Conservation (phyloP, 2,329 filamentous ascomycete genomes). For the Monosporascus sp. region DNA sequence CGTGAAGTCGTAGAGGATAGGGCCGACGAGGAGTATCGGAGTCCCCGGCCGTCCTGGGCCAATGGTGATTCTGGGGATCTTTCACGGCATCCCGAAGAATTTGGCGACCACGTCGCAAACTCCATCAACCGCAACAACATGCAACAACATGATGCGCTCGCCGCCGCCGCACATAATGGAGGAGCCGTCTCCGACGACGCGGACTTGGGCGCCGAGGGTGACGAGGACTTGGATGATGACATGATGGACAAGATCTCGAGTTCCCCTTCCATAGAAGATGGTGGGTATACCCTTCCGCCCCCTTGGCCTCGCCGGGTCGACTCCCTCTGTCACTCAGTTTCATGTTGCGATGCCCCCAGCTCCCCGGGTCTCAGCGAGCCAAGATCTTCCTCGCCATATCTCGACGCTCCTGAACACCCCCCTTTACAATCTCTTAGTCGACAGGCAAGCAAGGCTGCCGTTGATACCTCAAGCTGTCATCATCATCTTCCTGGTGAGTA, state of each 20-base stretch:
- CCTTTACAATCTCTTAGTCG: constrained; percentile 20
- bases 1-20: constrained; percentile 74
- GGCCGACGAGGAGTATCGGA: constrained; percentile 64
- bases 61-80: constrained; percentile 36
- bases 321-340: constrained; percentile 32
- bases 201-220: constrained; percentile 63
- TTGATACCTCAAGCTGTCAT: constrained; percentile 27
- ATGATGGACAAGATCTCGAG: constrained; percentile 99
- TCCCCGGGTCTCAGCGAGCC: constrained; percentile 27
- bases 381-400: constrained; percentile 39
- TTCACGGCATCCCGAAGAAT: constrained; percentile 42
- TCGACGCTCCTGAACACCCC: constrained; percentile 30
- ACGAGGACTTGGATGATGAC: constrained; percentile 79
- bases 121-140: constrained; percentile 35
- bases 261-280: constrained; percentile 97
- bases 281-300: constrained; percentile 62
- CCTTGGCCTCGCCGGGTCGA: constrained; percentile 41
- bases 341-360: constrained; percentile 24
- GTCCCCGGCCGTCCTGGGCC: constrained; percentile 54
- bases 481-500: constrained; percentile 48
- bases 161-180: constrained; percentile 58
- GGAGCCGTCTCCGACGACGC: constrained; percentile 51
- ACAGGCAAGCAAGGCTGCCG: constrained; percentile 31
- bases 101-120: constrained; percentile 35
- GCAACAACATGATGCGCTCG: constrained; percentile 53